phyloP scores from a whole-genome alignment of 176 grass and related monocot genomes.

The Cocos nucifera region DNA sequence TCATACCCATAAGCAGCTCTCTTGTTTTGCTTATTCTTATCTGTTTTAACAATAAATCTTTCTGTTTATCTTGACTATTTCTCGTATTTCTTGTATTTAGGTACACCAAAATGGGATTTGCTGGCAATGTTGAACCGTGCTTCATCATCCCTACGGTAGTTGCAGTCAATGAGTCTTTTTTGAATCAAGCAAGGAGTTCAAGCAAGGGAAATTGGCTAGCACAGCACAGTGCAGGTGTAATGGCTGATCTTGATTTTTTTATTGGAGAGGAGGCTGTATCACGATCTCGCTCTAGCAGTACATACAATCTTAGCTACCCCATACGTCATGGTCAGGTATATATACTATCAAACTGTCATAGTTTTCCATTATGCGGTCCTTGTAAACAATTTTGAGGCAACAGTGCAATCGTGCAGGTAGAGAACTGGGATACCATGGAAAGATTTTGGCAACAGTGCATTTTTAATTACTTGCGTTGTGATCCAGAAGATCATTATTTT shows the following conservation, averaged over 20 bases:
- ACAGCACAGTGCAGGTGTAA: constrained; percentile 90
- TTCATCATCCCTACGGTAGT: constrained; percentile 95
- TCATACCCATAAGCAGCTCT: no score
- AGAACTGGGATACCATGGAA: constrained; percentile 99
- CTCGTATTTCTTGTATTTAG: constrained; percentile 14
- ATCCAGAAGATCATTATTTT: constrained; percentile 94
- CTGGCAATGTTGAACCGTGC: constrained; percentile 95
- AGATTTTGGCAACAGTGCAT: constrained; percentile 99
- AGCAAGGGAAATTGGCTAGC: constrained; percentile 83
- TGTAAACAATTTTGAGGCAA: neutral
- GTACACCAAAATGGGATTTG: constrained; percentile 99
- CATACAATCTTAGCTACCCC: constrained; percentile 72
- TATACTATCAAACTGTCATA: neutral
- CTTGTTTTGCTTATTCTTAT: no score
- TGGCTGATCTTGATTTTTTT: constrained; percentile 95
- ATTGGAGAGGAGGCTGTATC: constrained; percentile 84
- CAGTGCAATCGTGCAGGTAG: constrained; percentile 41
- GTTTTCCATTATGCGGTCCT: neutral
- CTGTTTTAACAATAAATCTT: no score
- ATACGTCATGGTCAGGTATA: constrained; percentile 86
- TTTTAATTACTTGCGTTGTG: constrained; percentile 84
- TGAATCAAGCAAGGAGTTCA: constrained; percentile 39
- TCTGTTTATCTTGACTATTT: no score
- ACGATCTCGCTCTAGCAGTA: constrained; percentile 50
- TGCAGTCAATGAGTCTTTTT: constrained; percentile 76